Evolutionary conservation across 2,329 filamentous ascomycete genomes (phyloP), one percentile per base, ranked within the genome.

Genomic region (Trichoderma afroharzianum): DNA sequence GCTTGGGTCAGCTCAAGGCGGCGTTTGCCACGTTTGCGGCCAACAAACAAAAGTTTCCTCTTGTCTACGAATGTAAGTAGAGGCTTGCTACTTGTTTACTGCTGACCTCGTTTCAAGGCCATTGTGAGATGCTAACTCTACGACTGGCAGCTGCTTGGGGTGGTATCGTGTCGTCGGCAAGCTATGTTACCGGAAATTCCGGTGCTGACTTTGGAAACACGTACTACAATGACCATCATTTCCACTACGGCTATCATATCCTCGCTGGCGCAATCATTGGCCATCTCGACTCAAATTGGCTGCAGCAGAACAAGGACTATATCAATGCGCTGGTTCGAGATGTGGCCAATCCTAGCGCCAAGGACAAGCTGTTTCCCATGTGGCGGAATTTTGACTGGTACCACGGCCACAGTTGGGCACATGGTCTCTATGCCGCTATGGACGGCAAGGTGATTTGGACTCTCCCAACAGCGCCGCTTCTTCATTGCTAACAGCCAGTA

Each of bases 401-500:
- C 80, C 90, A 97, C 77, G 96, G 95, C 2, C 96, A 98, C 85
- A 94, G 92, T 72, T 98, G 95, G 94, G 95, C 95, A 3, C 94
- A 93, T 70, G 93, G 93, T 1, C 82, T 95, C 6, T 93, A 89
- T 76, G 88, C 92, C 73, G 86, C 88, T 47, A 84, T 83, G 70
- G 92, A 95, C 79, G 93, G 93, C 73, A 95, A 95, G 82, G 90
- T 84, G 61, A 63, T 3, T 21, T 3, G 3, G 1, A 2, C 14
- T 63, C 36, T 21, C 3, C 9, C 9, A 28, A n/a, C 2, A 26
- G 8, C 9, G 36, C 26, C 9, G 36, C 26, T 28, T 68, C 1
- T 9, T 2, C 1, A 5, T 36, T 32, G 26, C 67, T 72, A 64
- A 70, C 30, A 2, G 18, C 15, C 5, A 39, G n/a, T 58, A 85